phyloP scores from a whole-genome alignment of 805 yeast species.

The Wilhelminamyces savonicus region DNA sequence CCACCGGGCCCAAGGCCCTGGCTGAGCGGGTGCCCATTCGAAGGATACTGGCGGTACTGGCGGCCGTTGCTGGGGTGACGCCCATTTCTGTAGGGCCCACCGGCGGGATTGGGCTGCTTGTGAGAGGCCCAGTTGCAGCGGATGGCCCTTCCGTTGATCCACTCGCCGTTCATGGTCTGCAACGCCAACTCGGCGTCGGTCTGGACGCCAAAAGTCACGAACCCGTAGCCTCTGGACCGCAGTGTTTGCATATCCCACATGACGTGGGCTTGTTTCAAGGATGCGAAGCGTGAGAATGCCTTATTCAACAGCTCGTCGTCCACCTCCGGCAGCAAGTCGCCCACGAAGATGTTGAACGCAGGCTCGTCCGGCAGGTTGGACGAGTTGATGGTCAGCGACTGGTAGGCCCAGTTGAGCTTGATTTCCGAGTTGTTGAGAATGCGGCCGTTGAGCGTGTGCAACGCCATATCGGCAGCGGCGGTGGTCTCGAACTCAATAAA shows the following conservation, averaged over 20 bases:
- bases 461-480: constrained; percentile 56
- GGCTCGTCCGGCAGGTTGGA: constrained; percentile 36
- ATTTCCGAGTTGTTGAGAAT: constrained; percentile 49
- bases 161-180: constrained; percentile 65
- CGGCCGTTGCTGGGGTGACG: neutral
- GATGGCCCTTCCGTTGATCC: constrained; percentile 67
- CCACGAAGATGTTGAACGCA: constrained; percentile 74
- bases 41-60: neutral
- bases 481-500: constrained; percentile 67
- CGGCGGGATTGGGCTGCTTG: too few relatives aligned
- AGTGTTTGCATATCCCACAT: constrained; percentile 98
- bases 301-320: constrained; percentile 64
- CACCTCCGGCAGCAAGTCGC: constrained; percentile 78
- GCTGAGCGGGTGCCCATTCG: neutral
- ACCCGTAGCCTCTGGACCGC: constrained; percentile 87
- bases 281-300: constrained; percentile 51
- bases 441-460: constrained; percentile 54
- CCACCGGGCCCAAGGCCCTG: too few relatives aligned
- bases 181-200: constrained; percentile 72
- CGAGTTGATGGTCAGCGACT: constrained; percentile 61
- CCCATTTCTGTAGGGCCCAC: too few relatives aligned
- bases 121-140: constrained; percentile 89
- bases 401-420: constrained; percentile 77
- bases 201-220: constrained; percentile 65
- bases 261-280: constrained; percentile 78